Evolutionary conservation across 176 grass and related monocot species (phyloP).

Genomic region (Oryza meyeriana): DNA sequence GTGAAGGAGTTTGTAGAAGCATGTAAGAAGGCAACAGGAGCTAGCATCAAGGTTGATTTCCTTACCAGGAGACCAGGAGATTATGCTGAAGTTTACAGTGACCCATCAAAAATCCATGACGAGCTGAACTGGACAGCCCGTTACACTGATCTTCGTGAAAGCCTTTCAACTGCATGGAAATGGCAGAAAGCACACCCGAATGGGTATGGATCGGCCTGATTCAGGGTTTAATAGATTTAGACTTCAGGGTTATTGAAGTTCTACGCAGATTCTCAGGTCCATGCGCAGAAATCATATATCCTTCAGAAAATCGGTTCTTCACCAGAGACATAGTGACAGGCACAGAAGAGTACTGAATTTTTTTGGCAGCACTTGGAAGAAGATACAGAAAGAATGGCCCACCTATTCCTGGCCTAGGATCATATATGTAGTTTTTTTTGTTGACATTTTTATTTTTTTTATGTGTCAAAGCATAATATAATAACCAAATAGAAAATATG

Average conservation of each 20-base stretch:
- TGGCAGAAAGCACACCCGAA: conserved; percentile 82
- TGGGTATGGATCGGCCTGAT: conserved; percentile 61
- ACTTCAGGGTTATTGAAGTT: not conserved
- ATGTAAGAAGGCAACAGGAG: conserved; percentile 86
- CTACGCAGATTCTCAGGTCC: conserved; percentile 14
- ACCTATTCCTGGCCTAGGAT: conserved; percentile 30
- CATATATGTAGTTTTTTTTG: conserved; percentile 29
- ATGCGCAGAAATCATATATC: conserved; percentile 30
- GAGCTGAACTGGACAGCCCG: conserved; percentile 88
- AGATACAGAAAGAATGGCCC: not conserved
- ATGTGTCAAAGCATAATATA: conserved; percentile 26
- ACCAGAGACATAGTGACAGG: not conserved
- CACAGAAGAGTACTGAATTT: conserved; percentile 6
- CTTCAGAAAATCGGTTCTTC: conserved; percentile 32
- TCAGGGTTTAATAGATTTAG: not conserved
- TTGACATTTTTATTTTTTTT: conserved; percentile 17
- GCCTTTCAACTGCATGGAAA: conserved; percentile 81
- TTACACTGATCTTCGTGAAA: conserved; percentile 75
- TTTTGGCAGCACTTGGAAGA: conserved; percentile 29
- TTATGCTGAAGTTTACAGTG: conserved; percentile 92
- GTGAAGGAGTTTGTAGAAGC: conserved; percentile 95
- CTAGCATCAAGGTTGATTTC: conserved; percentile 60
- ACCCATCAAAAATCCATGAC: conserved; percentile 70
- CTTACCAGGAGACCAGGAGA: conserved; percentile 80
- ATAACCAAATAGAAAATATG: conserved; percentile 26